Evolutionary conservation across 2,329 filamentous ascomycete species (phyloP), one percentile per base, ranked within the genome.

Genomic region (Aspergillus puulaauensis): DNA sequence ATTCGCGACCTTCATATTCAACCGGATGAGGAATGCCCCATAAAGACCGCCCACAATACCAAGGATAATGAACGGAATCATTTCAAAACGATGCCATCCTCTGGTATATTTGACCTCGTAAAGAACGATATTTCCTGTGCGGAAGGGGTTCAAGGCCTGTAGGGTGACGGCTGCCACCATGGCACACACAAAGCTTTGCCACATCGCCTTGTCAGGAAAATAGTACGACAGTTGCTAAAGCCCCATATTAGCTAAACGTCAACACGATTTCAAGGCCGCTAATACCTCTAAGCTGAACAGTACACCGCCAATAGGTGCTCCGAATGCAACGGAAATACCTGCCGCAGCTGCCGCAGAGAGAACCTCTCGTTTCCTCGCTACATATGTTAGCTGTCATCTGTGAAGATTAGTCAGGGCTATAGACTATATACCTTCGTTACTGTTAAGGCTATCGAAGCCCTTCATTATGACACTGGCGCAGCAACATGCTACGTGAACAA

Each of bases 141-240:
- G 86, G 73, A 98, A 97, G 4, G 95, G 95, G 71, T 99, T 95
- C 61, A 96, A 85, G 5, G 91, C 91, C 74, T 98, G 93, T 4
- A 99, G 81, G 14, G 92, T 91, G 39, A 98, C 91, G 17, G 95
- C 93, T 15, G 93, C 95, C n/a, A 96, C 91, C 93, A 98, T 98
- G 71, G 95, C 95, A 68, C 95, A 98, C 41, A 99, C 95, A 70
- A 99, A 99, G 68, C 92, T 96, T 73, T 97, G 95, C 95, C 95
- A 99, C 95, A 99, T 98, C 9, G 95, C 98, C 76, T 98, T 98
- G 76, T 98, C 93, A 0, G 95, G 93, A 66, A 98, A 98, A 75
- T 97, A 98, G 73, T 97, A 98, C 1, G 92, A 96, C 3, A 98
- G 80, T 83, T 96, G 91, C 84, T 90, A 58, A 4, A 47, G 24